Base-by-base conservation (phyloP, 192 early-diverging fungal species). In the Thamnidium elegans region DNA sequence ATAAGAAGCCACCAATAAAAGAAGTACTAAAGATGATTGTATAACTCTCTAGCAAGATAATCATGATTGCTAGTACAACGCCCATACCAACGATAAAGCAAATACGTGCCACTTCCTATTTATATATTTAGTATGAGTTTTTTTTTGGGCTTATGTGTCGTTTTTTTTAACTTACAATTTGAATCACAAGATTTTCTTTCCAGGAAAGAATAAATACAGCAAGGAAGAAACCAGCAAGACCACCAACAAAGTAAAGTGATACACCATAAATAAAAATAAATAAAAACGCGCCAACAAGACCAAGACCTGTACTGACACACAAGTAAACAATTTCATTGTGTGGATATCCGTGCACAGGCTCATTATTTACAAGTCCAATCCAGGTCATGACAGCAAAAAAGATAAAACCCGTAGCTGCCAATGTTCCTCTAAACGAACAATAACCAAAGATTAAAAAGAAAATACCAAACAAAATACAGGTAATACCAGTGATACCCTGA, bases 241-340 rank as follows among this genome's bases (percentile, higher is more conserved):
- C 56, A 7, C 58, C 58, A 21, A 95, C 70, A 21, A 90, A 74
- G 56, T 88, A 85, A 23, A 94, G 65, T 13, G 84, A 88, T 5
- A 95, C 67, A 45, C 75, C 74, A 69, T 81, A 86, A 60, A 74
- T 53, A 50, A 62, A 74, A 20, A 69, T 56, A 55, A 69, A 74
- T 9, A 69, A 23, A 7, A 74, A 52, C 4, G 72, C 63, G 51
- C 72, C 72, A 3, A 74, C 44, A 20, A 74, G 31, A 58, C 72
- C 72, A 56, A 74, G 46, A 2, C 63, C 63, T 30, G 55, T 56
- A 51, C 67, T 59, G 21, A 74, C 72, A 43, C 63, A 55, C 3
- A 74, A 55, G 20, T 74, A 74, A 11, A 74, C 63, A 3, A 69
- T 51, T 15, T 61, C 59, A 19, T 69, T 55, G 26, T 74, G 30